Conservation (phyloP, 768 basidiomycete species). For the Russula sp. region DNA sequence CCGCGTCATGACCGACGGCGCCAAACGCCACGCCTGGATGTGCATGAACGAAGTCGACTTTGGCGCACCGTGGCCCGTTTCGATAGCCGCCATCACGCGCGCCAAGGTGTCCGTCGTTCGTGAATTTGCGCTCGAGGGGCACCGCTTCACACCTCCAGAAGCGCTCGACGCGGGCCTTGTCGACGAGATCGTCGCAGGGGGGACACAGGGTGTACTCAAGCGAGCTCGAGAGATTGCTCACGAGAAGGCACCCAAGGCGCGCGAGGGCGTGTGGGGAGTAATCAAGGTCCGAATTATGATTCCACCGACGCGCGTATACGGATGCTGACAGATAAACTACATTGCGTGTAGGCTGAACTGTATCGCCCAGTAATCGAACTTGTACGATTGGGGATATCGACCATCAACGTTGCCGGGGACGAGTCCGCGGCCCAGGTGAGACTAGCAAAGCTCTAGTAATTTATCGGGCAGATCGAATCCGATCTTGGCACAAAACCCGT, state of each 20-base stretch:
- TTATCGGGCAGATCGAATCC: too few relatives aligned
- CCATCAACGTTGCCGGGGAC: slow-evolving; percentile 36
- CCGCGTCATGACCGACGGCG: slow-evolving; percentile 82
- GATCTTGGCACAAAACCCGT: too few relatives aligned
- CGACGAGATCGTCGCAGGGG: slow-evolving; percentile 59
- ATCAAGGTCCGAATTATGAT: slow-evolving; percentile 48
- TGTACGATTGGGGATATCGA: slow-evolving; percentile 33
- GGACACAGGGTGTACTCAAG: slow-evolving; percentile 52
- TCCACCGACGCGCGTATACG: neutral
- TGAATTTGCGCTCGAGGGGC: slow-evolving; percentile 73
- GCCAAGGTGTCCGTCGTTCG: slow-evolving; percentile 65
- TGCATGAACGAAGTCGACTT: slow-evolving; percentile 93
- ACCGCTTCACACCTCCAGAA: slow-evolving; percentile 70
- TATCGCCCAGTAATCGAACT: slow-evolving; percentile 49
- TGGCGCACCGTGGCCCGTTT: slow-evolving; percentile 73
- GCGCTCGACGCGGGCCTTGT: slow-evolving; percentile 60
- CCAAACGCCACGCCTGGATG: slow-evolving; percentile 70
- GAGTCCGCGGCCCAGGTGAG: slow-evolving; percentile 47
- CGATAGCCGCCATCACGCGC: slow-evolving; percentile 56
- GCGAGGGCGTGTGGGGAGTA: slow-evolving; percentile 61
- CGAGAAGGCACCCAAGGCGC: slow-evolving; percentile 44
- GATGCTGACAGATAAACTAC: slow-evolving; percentile 9
- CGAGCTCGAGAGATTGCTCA: slow-evolving; percentile 62
- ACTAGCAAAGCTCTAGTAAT: slow-evolving; percentile 27
- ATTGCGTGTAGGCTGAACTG: slow-evolving; percentile 41